Evolutionary conservation across 371 early-diverging fungal species (phyloP), one percentile per base, ranked within the genome.

Genomic region (Mortierella sp.): DNA sequence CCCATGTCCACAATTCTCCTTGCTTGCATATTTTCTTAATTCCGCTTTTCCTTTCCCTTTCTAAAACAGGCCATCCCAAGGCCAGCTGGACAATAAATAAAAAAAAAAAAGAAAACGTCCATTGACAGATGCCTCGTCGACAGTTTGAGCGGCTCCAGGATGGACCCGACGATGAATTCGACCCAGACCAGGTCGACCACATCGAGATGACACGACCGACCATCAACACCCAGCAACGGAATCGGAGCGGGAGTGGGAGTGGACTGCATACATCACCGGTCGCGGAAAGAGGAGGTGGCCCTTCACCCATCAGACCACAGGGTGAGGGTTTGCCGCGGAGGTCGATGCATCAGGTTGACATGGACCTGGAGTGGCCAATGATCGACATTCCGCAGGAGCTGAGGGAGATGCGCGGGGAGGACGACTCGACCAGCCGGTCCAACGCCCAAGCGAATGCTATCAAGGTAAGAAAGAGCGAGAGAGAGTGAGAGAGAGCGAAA

Each of bases 351-450:
- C 85, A 75, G 41, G 76, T 86, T n/a, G 82, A 78, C 44, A 53
- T 85, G 73, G 81, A 78, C 19, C 68, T 79, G 31, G 85, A 86
- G 31, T 86, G 86, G 86, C 85, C 86, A 44, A 72, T 86, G 77
- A 85, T 81, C 61, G 86, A 85, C 68, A 79, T 86, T 65, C 86
- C 86, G n/a, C 79, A 85, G 79, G 86, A 86, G 64, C 82, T 86
- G 14, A 73, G 86, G 44, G 78, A 79, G 45, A 78, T 75, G 65
- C 78, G 72, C 7, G 73, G 64, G 19, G 75, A 77, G 31, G 79
- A 81, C 66, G 79, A 78, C 45, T 67, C 82, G 7, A 67, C 69
- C 39, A 83, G 79, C 26, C 70, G 84, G 47, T 83, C 84, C 3
- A 83, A 83, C 68, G 78, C 84, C 24, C 84, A 83, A 67, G 84